phyloP scores from a whole-genome alignment of 768 basidiomycete species.

The Lactifluus hygrophoroides region DNA sequence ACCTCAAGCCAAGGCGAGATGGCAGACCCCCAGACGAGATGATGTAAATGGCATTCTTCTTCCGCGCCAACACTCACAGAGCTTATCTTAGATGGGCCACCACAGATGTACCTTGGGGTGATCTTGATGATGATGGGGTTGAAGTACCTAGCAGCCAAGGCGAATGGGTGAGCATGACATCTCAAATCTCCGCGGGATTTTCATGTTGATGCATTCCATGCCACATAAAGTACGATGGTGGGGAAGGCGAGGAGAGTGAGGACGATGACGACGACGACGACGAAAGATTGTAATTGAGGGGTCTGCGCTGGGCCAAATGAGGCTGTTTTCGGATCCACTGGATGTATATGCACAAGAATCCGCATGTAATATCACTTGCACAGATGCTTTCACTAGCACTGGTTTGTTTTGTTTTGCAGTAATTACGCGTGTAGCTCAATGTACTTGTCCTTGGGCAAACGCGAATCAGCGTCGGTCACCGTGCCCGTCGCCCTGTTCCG shows the following conservation, averaged over 20 bases:
- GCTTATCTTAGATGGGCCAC: constrained; percentile 3
- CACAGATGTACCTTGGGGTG: constrained; percentile 1
- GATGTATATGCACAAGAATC: not conserved
- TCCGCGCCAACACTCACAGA: not conserved
- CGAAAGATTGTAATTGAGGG: too few relatives aligned
- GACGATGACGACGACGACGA: not conserved
- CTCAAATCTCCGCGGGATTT: not conserved
- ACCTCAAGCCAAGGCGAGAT: constrained; percentile 6
- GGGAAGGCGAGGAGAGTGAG: not conserved
- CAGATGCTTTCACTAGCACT: not conserved
- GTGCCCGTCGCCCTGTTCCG: too few relatives aligned
- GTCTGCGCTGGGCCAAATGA: not conserved
- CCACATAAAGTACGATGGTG: not conserved
- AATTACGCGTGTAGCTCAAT: not conserved
- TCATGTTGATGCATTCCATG: not conserved
- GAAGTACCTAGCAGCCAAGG: not conserved
- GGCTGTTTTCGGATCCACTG: not conserved
- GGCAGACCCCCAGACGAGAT: constrained; percentile 6
- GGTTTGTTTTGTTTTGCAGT: not conserved
- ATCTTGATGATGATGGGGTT: constrained; percentile 6
- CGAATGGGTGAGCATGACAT: constrained; percentile 2
- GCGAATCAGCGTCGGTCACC: too few relatives aligned
- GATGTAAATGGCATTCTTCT: not conserved
- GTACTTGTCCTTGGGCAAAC: not conserved
- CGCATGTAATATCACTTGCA: not conserved